Conservation (phyloP, 1,284 basidiomycete species). For the Ceratobasidium sp. region DNA sequence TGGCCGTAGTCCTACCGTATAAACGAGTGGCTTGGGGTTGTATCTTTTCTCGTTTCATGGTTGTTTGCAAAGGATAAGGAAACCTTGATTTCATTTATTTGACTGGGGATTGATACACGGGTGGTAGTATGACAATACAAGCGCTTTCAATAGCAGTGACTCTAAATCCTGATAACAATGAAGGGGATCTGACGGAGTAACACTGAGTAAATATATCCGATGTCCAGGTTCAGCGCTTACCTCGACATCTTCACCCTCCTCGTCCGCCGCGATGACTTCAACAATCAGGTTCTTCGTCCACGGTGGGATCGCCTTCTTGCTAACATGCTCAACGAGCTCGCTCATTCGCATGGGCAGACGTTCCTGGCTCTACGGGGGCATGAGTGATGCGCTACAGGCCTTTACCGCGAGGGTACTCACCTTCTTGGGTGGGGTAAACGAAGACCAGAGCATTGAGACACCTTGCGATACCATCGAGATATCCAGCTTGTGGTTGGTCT, state of each 20-base stretch:
- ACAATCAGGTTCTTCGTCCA: constrained; percentile 87
- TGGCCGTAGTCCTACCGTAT: neutral
- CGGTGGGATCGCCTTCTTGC: constrained; percentile 89
- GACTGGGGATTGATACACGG: constrained; percentile 31
- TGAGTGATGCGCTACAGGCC: neutral
- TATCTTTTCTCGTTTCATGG: neutral
- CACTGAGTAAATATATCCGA: neutral
- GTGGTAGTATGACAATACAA: constrained; percentile 8
- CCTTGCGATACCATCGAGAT: constrained; percentile 97
- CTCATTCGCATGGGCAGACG: constrained; percentile 90
- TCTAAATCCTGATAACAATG: constrained; percentile 63
- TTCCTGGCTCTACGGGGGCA: constrained; percentile 77
- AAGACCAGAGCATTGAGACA: constrained; percentile 98
- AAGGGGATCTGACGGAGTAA: constrained; percentile 70
- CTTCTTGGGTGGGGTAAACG: constrained; percentile 93
- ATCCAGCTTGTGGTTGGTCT: constrained; percentile 86
- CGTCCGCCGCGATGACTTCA: constrained; percentile 95
- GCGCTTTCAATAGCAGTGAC: constrained; percentile 4
- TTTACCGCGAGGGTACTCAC: constrained; percentile 58
- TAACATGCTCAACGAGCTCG: constrained; percentile 91
- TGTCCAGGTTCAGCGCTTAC: constrained; percentile 56
- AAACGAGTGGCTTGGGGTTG: neutral
- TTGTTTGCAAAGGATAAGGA: neutral
- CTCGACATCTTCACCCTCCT: constrained; percentile 90
- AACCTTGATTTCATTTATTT: constrained; percentile 23